These are phyloP conservation scores for Saxophila tyrrhenica DNA, from an alignment of 495 filamentous ascomycete species.

Conservation along the genomic window DNA sequence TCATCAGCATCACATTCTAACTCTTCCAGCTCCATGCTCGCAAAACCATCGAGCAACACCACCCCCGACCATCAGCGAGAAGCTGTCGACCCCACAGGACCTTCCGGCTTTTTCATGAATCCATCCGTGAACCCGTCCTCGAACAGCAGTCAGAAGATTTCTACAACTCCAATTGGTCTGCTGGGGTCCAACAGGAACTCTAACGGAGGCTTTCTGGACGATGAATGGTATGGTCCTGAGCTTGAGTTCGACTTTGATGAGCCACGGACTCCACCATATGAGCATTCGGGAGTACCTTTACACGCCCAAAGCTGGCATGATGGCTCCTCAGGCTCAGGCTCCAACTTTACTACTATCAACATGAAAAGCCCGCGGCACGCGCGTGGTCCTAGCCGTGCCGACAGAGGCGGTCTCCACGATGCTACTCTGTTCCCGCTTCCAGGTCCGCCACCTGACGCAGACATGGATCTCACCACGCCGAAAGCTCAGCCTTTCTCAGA, in stretches of 20 bases:
- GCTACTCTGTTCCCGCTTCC: slow-evolving; percentile 7
- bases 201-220: slow-evolving; percentile 1
- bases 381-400: slow-evolving; percentile 16
- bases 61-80: slow-evolving; percentile 2
- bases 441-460: not conserved
- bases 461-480: slow-evolving; percentile 1
- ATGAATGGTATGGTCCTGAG: slow-evolving; percentile 1
- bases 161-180: not conserved
- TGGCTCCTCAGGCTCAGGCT: slow-evolving; percentile 24
- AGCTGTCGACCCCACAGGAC: slow-evolving; percentile 20
- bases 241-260: slow-evolving; percentile 18
- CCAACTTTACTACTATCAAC: not conserved
- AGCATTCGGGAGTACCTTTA: not conserved
- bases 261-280: not conserved
- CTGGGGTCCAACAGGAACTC: not conserved
- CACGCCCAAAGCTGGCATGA: slow-evolving; percentile 15
- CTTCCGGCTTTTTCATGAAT: slow-evolving; percentile 17
- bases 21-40: slow-evolving; percentile 4
- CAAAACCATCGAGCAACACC: not conserved
- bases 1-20: slow-evolving; percentile 9
- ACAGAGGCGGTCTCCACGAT: slow-evolving; percentile 6
- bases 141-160: slow-evolving; percentile 25
- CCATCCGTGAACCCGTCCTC: slow-evolving; percentile 25
- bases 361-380: not conserved
- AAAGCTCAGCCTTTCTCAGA: not conserved